phyloP scores from a whole-genome alignment of 2,329 filamentous ascomycete species.

The Cordyceps cateniannulata region DNA sequence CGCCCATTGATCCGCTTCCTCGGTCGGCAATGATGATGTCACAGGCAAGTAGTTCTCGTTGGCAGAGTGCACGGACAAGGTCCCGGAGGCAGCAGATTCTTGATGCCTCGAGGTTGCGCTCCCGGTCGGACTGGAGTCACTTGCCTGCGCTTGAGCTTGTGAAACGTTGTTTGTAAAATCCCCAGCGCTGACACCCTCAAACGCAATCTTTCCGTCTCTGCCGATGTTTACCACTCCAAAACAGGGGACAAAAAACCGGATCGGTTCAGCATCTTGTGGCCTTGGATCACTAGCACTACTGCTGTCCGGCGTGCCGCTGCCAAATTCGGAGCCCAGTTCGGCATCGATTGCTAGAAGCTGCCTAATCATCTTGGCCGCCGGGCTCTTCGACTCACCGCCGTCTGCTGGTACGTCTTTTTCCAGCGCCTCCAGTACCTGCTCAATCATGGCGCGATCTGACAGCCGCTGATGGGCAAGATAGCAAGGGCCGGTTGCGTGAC shows the following conservation, averaged over 20 bases:
- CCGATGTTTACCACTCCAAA: background rate
- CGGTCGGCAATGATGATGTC: background rate
- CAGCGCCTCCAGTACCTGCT: slow-evolving; percentile 6
- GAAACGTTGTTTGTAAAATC: background rate
- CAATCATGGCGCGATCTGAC: slow-evolving; percentile 13
- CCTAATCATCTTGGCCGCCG: background rate
- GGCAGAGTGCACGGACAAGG: background rate
- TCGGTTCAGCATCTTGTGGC: background rate
- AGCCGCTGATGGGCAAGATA: slow-evolving; percentile 13
- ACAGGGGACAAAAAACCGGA: background rate
- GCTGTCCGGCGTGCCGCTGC: background rate
- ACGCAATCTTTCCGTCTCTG: background rate
- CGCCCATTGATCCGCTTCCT: background rate
- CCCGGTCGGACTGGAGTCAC: background rate
- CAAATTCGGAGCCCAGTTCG: background rate
- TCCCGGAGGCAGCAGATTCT: background rate
- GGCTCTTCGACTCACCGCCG: background rate
- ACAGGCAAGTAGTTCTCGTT: background rate
- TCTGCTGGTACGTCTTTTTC: background rate
- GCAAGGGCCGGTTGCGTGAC: background rate
- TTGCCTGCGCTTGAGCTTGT: background rate
- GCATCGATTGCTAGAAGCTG: background rate
- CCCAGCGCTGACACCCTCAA: background rate
- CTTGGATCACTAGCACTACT: background rate
- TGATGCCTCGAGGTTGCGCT: background rate